Evolutionary conservation across 345 rosid genomes (phyloP), one percentile per base, ranked within the genome.

Genomic region (Citropsis articulata): DNA sequence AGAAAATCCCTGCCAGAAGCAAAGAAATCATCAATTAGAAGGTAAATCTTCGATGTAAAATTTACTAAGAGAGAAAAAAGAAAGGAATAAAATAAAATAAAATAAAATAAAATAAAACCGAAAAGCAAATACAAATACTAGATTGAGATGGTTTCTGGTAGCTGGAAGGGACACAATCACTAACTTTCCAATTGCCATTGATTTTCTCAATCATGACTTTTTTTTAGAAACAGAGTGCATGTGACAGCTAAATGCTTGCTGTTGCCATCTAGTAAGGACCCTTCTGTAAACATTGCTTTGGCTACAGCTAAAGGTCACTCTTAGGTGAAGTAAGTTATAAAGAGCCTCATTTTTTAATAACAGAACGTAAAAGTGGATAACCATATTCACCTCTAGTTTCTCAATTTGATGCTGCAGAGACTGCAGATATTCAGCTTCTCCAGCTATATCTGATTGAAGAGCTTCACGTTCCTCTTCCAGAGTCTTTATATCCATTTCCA

Each of bases 401-500:
- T 85, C 83, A 71, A 88, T 79, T 68, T 89, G 96, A 68, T 71
- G 31, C 76, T 69, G 84, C 84, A 91, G 80, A 57, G 93, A 89
- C 25, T 77, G 85, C 60, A 83, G 77, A 83, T 86, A 89, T 84
- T 87, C 86, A 3, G 81, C 66, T 86, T 91, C 94, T 71, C 82
- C 89, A n/a, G 72, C 85, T 60, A 87, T 86, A 77, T 92, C 98
- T 71, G 88, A 85, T 64, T 82, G 77, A 42, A 91, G 86, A 30
- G 89, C 85, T 57, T 83, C 66, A 67, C 84, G 83, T 86, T 88
- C 90, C 82, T 87, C 90, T 81, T 86, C 90, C 67, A 91, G 90
- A 31, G 87, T 80, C 75, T 71, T 67, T 9, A 77, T 31, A 73
- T 87, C 92, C 87, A 90, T 75, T 33, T 78, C 88, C 86, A 85